Conservation (phyloP, 164 flowering plant genomes). For the Cinnamomum chago region DNA sequence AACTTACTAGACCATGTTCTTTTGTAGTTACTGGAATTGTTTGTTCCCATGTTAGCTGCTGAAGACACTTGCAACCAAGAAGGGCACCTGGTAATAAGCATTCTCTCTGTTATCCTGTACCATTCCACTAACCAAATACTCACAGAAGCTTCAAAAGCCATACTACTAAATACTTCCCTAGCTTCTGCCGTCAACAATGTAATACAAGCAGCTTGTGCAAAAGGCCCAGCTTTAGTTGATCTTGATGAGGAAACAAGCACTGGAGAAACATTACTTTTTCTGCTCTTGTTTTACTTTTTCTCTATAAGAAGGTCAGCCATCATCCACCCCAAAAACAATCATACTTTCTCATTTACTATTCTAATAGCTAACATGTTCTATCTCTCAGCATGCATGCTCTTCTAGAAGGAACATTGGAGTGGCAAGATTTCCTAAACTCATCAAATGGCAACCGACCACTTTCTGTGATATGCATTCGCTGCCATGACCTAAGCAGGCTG, state of each 20-base stretch:
- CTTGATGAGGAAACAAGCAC: slow-evolving; percentile 49
- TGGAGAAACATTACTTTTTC: slow-evolving; percentile 45
- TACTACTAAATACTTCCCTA: slow-evolving; percentile 48
- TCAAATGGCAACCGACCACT: slow-evolving; percentile 21
- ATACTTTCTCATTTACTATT: background rate
- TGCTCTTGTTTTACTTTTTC: slow-evolving; percentile 55
- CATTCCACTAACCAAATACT: slow-evolving; percentile 54
- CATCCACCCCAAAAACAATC: background rate
- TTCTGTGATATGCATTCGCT: slow-evolving; percentile 38
- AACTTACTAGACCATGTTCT: slow-evolving; percentile 12
- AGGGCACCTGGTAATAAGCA: slow-evolving; percentile 39
- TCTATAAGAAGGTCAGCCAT: slow-evolving; percentile 62
- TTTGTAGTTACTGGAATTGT: slow-evolving; percentile 57
- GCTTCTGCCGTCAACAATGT: slow-evolving; percentile 30
- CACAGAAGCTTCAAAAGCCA: slow-evolving; percentile 58
- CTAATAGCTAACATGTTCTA: slow-evolving; percentile 17
- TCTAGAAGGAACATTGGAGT: slow-evolving; percentile 50
- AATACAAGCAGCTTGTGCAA: slow-evolving; percentile 46
- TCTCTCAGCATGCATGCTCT: slow-evolving; percentile 41
- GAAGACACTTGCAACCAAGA: slow-evolving; percentile 41
- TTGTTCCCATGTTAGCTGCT: slow-evolving; percentile 22
- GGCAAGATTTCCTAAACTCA: slow-evolving; percentile 43
- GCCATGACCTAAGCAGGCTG: slow-evolving; percentile 73
- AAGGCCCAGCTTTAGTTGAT: slow-evolving; percentile 58
- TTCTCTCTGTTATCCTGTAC: slow-evolving; percentile 66